A percentile compares a stretch with the other conserved stretches of the same genome.
phyloP scores from a whole-genome alignment of 164 flowering plant species.

The Hamamelis virginiana region DNA sequence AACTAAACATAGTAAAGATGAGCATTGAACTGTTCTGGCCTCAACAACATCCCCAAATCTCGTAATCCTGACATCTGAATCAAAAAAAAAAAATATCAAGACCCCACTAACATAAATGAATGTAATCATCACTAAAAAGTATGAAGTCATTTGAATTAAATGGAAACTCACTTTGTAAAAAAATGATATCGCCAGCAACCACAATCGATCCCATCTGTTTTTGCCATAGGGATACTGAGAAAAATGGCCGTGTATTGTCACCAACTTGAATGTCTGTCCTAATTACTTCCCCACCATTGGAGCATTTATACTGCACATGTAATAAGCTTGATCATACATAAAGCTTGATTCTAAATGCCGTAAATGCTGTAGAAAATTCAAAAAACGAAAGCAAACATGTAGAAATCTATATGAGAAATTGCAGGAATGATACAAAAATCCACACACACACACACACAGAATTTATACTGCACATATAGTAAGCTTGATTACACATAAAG shows the following conservation, averaged over 20 bases:
- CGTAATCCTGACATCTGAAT: conserved; percentile 45
- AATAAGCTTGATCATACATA: not conserved
- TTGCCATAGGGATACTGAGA: conserved; percentile 63
- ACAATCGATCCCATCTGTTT: conserved; percentile 45
- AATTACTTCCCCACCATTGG: conserved; percentile 42
- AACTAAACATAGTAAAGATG: conserved; percentile 34
- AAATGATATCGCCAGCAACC: conserved; percentile 54
- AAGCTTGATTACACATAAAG: no score
- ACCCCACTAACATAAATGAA: not conserved
- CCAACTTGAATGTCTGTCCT: conserved; percentile 74
- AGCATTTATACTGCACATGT: conserved; percentile 39
- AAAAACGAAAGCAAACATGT: no score
- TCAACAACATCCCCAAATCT: conserved; percentile 36
- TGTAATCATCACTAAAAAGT: not conserved
- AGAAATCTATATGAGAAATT: no score
- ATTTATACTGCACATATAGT: no score
- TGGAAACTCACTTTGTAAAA: conserved; percentile 56
- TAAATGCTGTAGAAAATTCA: no score
- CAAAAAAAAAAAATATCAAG: not conserved
- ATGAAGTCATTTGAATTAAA: no score
- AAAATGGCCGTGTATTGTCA: conserved; percentile 58
- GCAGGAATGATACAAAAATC: no score
- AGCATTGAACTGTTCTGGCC: conserved; percentile 45
- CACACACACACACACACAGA: no score
- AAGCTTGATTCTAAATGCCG: no score